A percentile compares a stretch with the other conserved stretches of the same genome.
phyloP scores from a whole-genome alignment of 1,284 basidiomycete species.

The Hymenochaete sp. region DNA sequence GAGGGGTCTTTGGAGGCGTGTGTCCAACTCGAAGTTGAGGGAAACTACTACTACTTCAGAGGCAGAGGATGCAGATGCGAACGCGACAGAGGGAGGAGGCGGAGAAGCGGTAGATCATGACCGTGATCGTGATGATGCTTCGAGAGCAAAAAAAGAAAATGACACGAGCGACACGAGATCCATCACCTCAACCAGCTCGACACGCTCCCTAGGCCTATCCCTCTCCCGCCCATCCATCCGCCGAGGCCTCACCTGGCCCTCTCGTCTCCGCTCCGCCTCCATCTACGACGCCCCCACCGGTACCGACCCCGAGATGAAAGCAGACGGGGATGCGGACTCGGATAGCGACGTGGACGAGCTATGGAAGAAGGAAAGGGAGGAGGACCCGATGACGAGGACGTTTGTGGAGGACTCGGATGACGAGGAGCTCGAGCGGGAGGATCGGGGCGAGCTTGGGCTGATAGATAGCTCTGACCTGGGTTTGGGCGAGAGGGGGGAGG shows the following conservation, averaged over 20 bases:
- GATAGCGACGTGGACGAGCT: conserved; percentile 10
- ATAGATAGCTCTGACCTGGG: too few species aligned
- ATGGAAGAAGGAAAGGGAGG: conserved; percentile 7
- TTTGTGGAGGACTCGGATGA: conserved; percentile 13
- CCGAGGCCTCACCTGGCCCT: conserved; percentile 5
- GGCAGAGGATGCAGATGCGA: not conserved
- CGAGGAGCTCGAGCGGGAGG: conserved; percentile 1
- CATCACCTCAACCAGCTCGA: too few species aligned
- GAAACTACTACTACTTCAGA: not conserved
- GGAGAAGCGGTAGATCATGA: too few species aligned
- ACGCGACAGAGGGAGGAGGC: not conserved
- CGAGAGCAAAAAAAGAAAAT: too few species aligned
- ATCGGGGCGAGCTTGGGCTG: conserved; percentile 11
- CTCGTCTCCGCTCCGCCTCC: not conserved
- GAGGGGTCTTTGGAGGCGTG: conserved; percentile 10
- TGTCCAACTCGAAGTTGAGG: conserved; percentile 7
- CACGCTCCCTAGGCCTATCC: too few species aligned
- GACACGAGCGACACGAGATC: too few species aligned
- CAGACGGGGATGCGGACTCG: conserved; percentile 6
- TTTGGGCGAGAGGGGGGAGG: too few species aligned
- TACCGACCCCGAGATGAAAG: not conserved
- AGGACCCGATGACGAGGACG: conserved; percentile 17
- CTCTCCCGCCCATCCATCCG: too few species aligned
- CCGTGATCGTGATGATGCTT: too few species aligned
- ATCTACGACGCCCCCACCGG: not conserved